These are phyloP conservation scores for Torrubiellomyces zombiae DNA, from an alignment of 2,329 filamentous ascomycete species.

Conservation along the genomic window DNA sequence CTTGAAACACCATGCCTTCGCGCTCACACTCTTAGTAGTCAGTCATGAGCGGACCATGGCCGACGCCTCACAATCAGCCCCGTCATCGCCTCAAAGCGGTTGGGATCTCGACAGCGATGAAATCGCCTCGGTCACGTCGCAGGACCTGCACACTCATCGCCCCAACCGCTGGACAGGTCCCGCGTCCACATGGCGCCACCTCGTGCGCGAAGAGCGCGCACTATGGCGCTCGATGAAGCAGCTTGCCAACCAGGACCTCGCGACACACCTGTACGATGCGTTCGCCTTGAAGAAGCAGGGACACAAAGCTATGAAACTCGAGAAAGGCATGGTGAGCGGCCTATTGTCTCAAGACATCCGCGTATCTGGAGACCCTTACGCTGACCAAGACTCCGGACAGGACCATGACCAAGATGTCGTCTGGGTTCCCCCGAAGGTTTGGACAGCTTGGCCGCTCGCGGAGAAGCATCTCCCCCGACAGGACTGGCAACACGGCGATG, in stretches of 20 bases:
- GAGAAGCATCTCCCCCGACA: conserved; percentile 42
- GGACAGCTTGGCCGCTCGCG: conserved; percentile 77
- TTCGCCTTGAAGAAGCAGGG: conserved; percentile 42
- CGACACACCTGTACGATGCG: conserved; percentile 64
- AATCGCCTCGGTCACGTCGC: conserved; percentile 28
- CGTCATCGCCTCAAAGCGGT: no score
- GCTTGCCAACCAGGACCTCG: conserved; percentile 48
- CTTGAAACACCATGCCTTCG: no score
- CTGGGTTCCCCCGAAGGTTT: conserved; percentile 40
- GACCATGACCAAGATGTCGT: conserved; percentile 13
- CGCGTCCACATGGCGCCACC: conserved; percentile 46
- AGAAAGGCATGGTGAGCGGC: no score
- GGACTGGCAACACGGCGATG: conserved; percentile 27
- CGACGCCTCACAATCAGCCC: no score
- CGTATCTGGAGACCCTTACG: no score
- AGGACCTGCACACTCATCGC: conserved; percentile 30
- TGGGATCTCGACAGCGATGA: conserved; percentile 31
- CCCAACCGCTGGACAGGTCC: conserved; percentile 61
- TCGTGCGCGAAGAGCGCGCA: conserved; percentile 45
- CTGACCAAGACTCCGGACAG: conserved; percentile 6
- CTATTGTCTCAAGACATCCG: no score
- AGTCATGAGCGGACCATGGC: conserved; percentile 3
- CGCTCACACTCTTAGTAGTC: not conserved
- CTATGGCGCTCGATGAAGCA: conserved; percentile 47
- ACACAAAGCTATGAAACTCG: no score